Evolutionary conservation across 179 eudicot species (phyloP).

Genomic region (Gypsophila paniculata): DNA sequence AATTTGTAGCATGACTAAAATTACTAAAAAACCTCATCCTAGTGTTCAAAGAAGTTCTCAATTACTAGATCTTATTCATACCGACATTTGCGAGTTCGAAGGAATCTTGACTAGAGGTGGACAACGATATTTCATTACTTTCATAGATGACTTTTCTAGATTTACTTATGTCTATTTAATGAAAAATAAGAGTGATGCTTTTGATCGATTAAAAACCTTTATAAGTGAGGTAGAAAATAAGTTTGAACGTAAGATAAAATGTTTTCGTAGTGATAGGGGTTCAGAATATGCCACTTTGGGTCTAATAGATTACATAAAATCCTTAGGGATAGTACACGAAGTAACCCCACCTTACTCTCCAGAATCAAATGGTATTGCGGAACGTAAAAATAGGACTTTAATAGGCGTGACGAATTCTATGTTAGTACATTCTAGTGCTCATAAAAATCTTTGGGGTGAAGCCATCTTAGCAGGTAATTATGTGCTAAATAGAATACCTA

Average conservation of each 20-base stretch:
- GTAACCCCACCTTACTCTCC: no score
- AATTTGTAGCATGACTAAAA: slow-evolving; percentile 1
- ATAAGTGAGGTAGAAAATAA: not conserved
- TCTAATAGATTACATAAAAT: not conserved
- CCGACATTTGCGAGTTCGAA: slow-evolving; percentile 1
- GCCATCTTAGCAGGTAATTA: slow-evolving; percentile 2
- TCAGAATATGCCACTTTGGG: not conserved
- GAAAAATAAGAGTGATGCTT: not conserved
- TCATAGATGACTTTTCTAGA: not conserved
- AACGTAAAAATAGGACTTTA: not conserved
- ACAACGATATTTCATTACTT: not conserved
- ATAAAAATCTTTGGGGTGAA: not conserved
- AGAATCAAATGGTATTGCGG: not conserved
- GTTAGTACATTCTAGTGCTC: not conserved
- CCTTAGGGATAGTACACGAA: not conserved
- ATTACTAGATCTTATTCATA: not conserved
- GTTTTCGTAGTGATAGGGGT: slow-evolving; percentile 9
- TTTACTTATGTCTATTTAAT: slow-evolving; percentile 1
- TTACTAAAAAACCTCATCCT: slow-evolving; percentile 3
- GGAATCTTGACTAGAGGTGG: not conserved
- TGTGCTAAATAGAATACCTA: not conserved
- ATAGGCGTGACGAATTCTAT: not conserved
- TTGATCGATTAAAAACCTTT: not conserved
- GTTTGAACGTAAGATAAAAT: not conserved
- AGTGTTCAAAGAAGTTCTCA: not conserved